phyloP scores from a whole-genome alignment of 192 early-diverging fungal genomes.

The Coemansia sp. region DNA sequence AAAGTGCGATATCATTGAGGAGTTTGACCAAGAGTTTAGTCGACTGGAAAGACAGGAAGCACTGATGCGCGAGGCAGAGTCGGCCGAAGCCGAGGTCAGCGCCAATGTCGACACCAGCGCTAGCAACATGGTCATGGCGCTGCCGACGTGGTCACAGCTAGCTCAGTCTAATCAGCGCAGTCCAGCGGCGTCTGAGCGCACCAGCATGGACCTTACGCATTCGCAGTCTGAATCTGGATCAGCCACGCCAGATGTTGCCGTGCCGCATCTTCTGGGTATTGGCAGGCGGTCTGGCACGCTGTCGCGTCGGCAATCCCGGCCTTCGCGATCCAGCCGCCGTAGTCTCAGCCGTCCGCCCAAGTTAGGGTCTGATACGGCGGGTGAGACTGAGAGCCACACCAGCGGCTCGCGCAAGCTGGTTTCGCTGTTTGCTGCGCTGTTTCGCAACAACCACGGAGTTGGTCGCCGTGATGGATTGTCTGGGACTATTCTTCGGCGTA shows the following conservation, averaged over 20 bases:
- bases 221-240: constrained; percentile 50
- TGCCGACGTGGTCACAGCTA: constrained; percentile 54
- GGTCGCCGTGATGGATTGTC: constrained; percentile 28
- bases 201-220: constrained; percentile 39
- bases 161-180: constrained; percentile 33
- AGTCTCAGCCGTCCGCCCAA: constrained; percentile 39
- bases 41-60: constrained; percentile 49
- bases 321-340: constrained; percentile 52
- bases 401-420: constrained; percentile 63
- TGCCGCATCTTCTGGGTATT: constrained; percentile 14
- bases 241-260: constrained; percentile 29
- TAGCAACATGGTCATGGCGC: constrained; percentile 11
- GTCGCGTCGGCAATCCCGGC: constrained; percentile 44
- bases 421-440: constrained; percentile 71
- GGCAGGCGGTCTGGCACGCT: constrained; percentile 21
- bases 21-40: constrained; percentile 52
- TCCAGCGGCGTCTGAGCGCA: constrained; percentile 44
- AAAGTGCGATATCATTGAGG: constrained; percentile 45
- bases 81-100: constrained; percentile 11
- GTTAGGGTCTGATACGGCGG: constrained; percentile 22
- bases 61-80: constrained; percentile 42
- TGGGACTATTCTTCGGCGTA: constrained; percentile 23
- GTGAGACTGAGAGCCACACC: constrained; percentile 18
- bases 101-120: background rate
- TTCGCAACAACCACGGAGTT: constrained; percentile 49